Evolutionary conservation across 441 rosid genomes (phyloP), one percentile per base, ranked within the genome.

Genomic region (Geranium incanum): DNA sequence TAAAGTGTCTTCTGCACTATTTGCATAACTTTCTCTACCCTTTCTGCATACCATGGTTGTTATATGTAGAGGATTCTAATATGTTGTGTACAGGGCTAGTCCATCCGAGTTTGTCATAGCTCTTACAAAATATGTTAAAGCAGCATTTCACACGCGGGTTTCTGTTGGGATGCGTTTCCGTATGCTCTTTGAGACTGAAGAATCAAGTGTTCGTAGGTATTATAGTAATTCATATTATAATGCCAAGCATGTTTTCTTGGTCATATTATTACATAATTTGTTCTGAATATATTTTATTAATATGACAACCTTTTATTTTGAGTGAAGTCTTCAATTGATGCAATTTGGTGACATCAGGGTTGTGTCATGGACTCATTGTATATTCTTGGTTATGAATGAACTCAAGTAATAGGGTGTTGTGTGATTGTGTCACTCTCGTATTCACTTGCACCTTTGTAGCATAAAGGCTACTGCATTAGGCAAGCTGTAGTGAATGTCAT

Each of bases 121-220:
- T 13, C 67, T 95, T 80, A 78, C 89, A 62, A 95, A 93, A 82
- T 95, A 89, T 63, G 81, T 91, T n/a, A 95, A 93, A 82, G 98
- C 98, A 28, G 97, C 85, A 39, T 93, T 90, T 81, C 96, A 93
- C 76, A 93, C 97, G 33, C 97, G 96, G 5, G 93, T 95, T 71
- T 95, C 97, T 70, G 98, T 95, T 78, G 99, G 99, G 48, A 91
- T 95, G 99, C 95, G 99, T 82, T 95, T 95, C 80, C 84, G 99
- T 85, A 95, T 95, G 99, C 85, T 95, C 75, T 95, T 95, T 80
- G 99, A 95, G 81, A 95, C 99, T 0, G 99, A 95, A 82, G 99
- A 95, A 83, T 95, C 99, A 68, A 91, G 98, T 71, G 95, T 95
- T 69, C 95, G 99, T 21, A 88, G 98, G 99, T 95, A 86, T 79